Evolutionary conservation across 2,329 filamentous ascomycete genomes (phyloP).

Genomic region (Pestalotiopsis sp.): DNA sequence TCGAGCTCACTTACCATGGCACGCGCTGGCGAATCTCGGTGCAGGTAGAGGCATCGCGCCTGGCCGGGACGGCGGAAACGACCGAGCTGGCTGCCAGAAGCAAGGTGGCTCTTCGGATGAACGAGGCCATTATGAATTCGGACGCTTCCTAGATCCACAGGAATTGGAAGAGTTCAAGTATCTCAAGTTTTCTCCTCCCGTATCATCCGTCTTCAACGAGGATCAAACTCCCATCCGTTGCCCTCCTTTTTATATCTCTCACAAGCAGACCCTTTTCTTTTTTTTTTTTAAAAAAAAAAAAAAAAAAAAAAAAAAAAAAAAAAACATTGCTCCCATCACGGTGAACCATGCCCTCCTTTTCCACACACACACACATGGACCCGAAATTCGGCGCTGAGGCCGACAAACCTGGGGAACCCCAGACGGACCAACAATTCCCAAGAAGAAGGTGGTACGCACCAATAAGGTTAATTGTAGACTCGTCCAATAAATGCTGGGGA

Average conservation of each 20-base stretch:
- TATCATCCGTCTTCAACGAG: too few species aligned
- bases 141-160: too few species aligned
- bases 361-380: too few species aligned
- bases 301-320: too few species aligned
- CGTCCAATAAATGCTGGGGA: too few species aligned
- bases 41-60: neutral
- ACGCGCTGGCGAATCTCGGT: conserved; percentile 5
- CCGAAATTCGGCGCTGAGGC: neutral
- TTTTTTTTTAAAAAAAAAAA: neutral
- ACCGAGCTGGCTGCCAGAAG: neutral
- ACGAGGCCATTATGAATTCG: neutral
- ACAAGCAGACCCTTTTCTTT: neutral
- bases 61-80: neutral
- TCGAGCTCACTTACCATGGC: conserved; percentile 1
- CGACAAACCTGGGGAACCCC: neutral
- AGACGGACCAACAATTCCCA: neutral
- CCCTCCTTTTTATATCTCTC: too few species aligned
- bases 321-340: neutral
- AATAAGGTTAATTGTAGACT: neutral
- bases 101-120: neutral
- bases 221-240: too few species aligned
- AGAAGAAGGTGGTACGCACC: neutral
- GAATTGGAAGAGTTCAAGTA: too few species aligned
- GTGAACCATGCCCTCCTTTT: too few species aligned
- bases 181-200: too few species aligned